phyloP scores from a whole-genome alignment of 140 eudicot species.

The Flaveria floridana region DNA sequence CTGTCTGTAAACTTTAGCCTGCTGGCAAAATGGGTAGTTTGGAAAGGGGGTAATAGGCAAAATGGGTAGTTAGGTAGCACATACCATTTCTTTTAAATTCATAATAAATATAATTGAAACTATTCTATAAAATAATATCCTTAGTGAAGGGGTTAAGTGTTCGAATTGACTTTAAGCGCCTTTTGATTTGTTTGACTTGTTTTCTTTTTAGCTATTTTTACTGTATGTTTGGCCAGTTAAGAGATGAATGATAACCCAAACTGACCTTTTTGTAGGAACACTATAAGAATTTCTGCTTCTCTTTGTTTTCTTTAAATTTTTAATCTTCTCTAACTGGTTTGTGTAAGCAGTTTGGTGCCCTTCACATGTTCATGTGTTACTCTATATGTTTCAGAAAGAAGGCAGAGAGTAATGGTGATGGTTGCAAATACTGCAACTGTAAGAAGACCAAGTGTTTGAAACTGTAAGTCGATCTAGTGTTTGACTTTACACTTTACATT shows the following conservation, averaged over 20 bases:
- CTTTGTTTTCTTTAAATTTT: neutral
- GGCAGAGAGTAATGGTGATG: constrained; percentile 37
- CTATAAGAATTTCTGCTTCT: constrained; percentile 4
- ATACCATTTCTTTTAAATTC: neutral
- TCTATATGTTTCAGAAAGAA: constrained; percentile 33
- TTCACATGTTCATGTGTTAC: neutral
- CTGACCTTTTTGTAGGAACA: neutral
- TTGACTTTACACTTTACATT: neutral
- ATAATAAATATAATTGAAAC: neutral
- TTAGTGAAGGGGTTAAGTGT: neutral
- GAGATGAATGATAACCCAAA: neutral
- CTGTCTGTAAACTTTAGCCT: neutral
- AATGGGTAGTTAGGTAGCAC: neutral
- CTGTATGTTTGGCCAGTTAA: neutral
- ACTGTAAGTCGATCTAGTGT: constrained; percentile 54
- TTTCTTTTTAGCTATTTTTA: neutral
- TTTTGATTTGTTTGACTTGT: neutral
- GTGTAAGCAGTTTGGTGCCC: constrained; percentile 11
- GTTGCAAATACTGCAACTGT: constrained; percentile 79
- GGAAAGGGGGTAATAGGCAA: neutral
- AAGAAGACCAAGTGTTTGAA: constrained; percentile 78
- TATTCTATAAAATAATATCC: neutral
- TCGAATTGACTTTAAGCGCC: neutral
- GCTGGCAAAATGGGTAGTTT: neutral
- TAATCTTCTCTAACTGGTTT: constrained; percentile 18